Conservation (phyloP, 768 basidiomycete genomes). For the Panaeolus papilionaceus region DNA sequence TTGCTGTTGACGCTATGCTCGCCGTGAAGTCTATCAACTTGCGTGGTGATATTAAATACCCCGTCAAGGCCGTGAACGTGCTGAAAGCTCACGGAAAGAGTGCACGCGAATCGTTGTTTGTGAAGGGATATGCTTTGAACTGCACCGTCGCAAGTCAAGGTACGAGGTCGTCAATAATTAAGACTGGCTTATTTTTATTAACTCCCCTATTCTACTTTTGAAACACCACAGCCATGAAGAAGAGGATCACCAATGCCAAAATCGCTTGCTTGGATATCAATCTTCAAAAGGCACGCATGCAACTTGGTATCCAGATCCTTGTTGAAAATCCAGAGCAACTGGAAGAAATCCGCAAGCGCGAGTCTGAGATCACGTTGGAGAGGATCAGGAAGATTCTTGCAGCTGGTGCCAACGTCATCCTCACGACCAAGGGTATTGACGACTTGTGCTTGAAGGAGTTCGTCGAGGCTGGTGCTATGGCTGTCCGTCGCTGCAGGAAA, state of each 20-base stretch:
- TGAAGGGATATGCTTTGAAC: conserved; percentile 96
- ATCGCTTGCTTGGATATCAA: conserved; percentile 99
- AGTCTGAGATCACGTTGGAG: conserved; percentile 95
- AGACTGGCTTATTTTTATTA: neutral
- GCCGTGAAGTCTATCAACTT: conserved; percentile 94
- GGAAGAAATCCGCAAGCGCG: conserved; percentile 94
- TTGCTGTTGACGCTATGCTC: conserved; percentile 99
- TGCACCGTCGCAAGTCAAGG: conserved; percentile 99
- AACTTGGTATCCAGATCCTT: conserved; percentile 95
- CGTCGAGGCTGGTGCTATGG: conserved; percentile 98
- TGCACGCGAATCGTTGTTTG: conserved; percentile 92
- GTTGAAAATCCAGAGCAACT: conserved; percentile 96
- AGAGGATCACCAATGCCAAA: conserved; percentile 89
- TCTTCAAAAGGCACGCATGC: conserved; percentile 95
- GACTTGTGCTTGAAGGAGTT: conserved; percentile 98
- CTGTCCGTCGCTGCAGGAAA: conserved; percentile 95
- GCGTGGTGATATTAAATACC: conserved; percentile 97
- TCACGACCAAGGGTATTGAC: conserved; percentile 99
- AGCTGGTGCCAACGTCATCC: conserved; percentile 93
- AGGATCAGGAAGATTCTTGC: conserved; percentile 95
- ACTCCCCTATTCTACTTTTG: conserved; percentile 4
- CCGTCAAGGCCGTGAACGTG: conserved; percentile 98
- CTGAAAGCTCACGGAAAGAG: conserved; percentile 97
- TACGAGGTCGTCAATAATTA: conserved; percentile 39
- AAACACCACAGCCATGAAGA: conserved; percentile 86